A percentile compares a stretch with the other conserved stretches of the same genome.
phyloP scores from a whole-genome alignment of 1,284 basidiomycete species.

The Spongispora temasekensis region DNA sequence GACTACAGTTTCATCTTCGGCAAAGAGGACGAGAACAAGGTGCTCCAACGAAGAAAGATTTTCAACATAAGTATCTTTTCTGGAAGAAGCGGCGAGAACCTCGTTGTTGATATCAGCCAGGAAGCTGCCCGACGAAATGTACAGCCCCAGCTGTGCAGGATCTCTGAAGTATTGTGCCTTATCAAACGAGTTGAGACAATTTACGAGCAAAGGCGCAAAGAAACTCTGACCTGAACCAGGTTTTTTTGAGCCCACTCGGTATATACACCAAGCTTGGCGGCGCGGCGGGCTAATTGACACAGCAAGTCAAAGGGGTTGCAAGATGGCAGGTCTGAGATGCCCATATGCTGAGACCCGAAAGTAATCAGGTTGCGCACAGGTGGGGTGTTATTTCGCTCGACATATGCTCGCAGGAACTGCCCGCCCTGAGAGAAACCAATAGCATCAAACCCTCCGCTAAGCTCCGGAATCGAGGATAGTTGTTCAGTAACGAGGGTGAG shows the following conservation, averaged over 20 bases:
- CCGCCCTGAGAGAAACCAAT: conserved; percentile 95
- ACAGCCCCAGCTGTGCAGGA: conserved; percentile 70
- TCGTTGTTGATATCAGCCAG: conserved; percentile 80
- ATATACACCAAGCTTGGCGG: conserved; percentile 78
- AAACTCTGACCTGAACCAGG: conserved; percentile 64
- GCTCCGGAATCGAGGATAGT: conserved; percentile 67
- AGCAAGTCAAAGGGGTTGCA: conserved; percentile 73
- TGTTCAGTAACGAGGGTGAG: conserved; percentile 68
- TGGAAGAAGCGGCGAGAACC: conserved; percentile 36
- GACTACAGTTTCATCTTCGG: conserved; percentile 73
- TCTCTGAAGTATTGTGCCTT: conserved; percentile 97
- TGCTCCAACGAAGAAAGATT: conserved; percentile 61
- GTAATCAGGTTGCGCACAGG: conserved; percentile 87
- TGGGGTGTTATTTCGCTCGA: conserved; percentile 82
- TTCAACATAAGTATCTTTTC: conserved; percentile 61
- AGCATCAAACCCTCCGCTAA: conserved; percentile 81
- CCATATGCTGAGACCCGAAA: conserved; percentile 85
- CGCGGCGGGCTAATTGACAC: conserved; percentile 77
- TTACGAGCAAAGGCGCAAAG: neutral
- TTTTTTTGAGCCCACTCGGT: conserved; percentile 80
- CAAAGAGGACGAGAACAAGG: conserved; percentile 69
- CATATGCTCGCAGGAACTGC: conserved; percentile 89
- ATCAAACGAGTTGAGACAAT: conserved; percentile 7
- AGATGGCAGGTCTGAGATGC: conserved; percentile 76
- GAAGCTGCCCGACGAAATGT: conserved; percentile 71